Conservation (phyloP, 192 early-diverging fungal species). For the Polychytrium aggregatum region DNA sequence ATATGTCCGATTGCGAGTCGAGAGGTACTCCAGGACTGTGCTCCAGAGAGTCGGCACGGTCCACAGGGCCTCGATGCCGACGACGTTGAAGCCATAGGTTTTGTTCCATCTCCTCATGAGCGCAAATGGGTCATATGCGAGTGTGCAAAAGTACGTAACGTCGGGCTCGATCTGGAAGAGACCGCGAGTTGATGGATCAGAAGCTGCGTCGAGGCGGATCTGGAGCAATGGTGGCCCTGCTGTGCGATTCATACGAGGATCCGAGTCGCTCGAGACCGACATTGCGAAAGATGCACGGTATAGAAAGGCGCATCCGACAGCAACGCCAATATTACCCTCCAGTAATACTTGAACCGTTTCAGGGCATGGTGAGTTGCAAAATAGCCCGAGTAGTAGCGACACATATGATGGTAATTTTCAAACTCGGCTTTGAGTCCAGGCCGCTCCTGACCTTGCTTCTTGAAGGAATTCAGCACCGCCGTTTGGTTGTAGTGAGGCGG, state of each 20-base stretch:
- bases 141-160: constrained; percentile 7
- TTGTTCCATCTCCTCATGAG: constrained; percentile 54
- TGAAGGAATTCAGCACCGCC: too few relatives aligned
- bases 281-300: too few relatives aligned
- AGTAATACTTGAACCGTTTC: constrained; percentile 2
- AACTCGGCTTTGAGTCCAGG: constrained; percentile 1
- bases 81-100: constrained; percentile 68
- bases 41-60: too few relatives aligned
- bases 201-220: too few relatives aligned
- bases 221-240: too few relatives aligned
- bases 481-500: neutral
- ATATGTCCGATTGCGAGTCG: too few relatives aligned
- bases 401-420: constrained; percentile 9
- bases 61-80: constrained; percentile 53
- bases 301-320: too few relatives aligned
- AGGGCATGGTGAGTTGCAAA: constrained; percentile 4
- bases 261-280: too few relatives aligned
- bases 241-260: too few relatives aligned
- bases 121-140: constrained; percentile 28
- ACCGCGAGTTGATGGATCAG: too few relatives aligned
- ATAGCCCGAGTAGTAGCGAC: constrained; percentile 4
- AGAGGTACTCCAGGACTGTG: too few relatives aligned
- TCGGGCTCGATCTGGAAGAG: constrained; percentile 6
- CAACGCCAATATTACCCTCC: constrained; percentile 3
- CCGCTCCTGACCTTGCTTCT: neutral